Conservation (phyloP, 2,329 filamentous ascomycete species). For the Microsporum audouinii region DNA sequence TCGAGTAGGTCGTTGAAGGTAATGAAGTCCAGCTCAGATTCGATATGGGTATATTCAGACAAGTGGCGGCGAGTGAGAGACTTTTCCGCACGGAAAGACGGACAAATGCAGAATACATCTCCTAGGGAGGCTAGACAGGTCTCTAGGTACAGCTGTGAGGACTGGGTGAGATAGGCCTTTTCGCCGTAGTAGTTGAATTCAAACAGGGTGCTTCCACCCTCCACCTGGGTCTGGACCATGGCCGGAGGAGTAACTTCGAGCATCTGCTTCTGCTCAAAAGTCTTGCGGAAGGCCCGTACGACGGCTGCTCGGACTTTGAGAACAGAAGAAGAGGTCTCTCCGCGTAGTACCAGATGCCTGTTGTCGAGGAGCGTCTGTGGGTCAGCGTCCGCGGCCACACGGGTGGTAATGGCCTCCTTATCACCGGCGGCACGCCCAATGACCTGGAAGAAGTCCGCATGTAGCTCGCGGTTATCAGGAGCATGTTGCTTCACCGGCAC, state of each 20-base stretch:
- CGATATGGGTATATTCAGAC: slow-evolving; percentile 92
- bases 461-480: slow-evolving; percentile 73
- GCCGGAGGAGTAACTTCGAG: slow-evolving; percentile 80
- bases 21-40: slow-evolving; percentile 94
- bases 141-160: slow-evolving; percentile 93
- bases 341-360: slow-evolving; percentile 73
- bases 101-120: slow-evolving; percentile 95
- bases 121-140: slow-evolving; percentile 82
- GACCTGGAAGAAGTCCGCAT: slow-evolving; percentile 79
- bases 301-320: slow-evolving; percentile 77
- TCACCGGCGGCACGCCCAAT: slow-evolving; percentile 70
- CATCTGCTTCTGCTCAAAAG: slow-evolving; percentile 65
- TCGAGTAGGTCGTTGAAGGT: slow-evolving; percentile 75
- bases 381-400: slow-evolving; percentile 56
- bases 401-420: slow-evolving; percentile 85
- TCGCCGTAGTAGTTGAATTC: slow-evolving; percentile 81
- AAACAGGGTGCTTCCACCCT: slow-evolving; percentile 87
- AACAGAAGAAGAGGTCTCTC: slow-evolving; percentile 70
- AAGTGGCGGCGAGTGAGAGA: slow-evolving; percentile 86
- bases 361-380: slow-evolving; percentile 66
- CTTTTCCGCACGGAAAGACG: slow-evolving; percentile 97
- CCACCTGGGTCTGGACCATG: slow-evolving; percentile 88
- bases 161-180: slow-evolving; percentile 87
- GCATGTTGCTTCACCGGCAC: slow-evolving; percentile 68
- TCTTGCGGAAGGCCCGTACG: slow-evolving; percentile 66